Evolutionary conservation across 805 yeast genomes (phyloP), one percentile per base, ranked within the genome.

Genomic region (Starmerella roubikii): DNA sequence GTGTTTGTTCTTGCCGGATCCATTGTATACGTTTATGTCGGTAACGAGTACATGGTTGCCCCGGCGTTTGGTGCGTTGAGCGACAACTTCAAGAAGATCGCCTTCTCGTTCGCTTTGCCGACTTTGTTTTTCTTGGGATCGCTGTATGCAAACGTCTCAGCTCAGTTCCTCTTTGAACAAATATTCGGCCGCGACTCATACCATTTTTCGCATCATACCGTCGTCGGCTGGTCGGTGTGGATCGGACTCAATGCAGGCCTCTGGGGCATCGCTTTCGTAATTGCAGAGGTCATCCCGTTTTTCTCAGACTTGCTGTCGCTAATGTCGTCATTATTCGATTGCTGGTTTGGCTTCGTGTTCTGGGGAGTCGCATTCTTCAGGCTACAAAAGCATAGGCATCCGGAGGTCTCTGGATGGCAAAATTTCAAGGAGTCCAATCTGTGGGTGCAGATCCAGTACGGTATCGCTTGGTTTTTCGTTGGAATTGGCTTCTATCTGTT

Each of bases 241-340:
- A 49, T 59, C 4, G 64, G 55, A 0, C 49, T 72, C 35, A 62
- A 69, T 42, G 50, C 59, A 10, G 39, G 47, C 1, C 58, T 68
- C 18, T 73, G 78, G 78, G 51, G 66, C 12, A 22, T 66, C 4
- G 76, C 77, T 0, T 74, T 71, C 44, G 55, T 72, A n/a, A 60
- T 73, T 48, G 78, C 77, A 1, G 76, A 73, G 52, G 78, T 70
- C 23, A 72, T 73, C 48, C 79, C 79, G n/a, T 72, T 73, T 54
- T 73, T 73, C 55, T 64, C 71, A 21, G 78, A 72, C 48, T 55
- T 73, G 43, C 58, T 73, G 25, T 65, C 76, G 3, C 57, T 73
- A 48, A 72, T 73, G 77, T 67, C 72, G 12, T 72, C 79, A 2
- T 57, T 74, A 37, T 73, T 73, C 49, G 78, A 73, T 53, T 72